These are phyloP conservation scores for Clavispora asparagi DNA, from an alignment of 805 yeast species.

Conservation along the genomic window DNA sequence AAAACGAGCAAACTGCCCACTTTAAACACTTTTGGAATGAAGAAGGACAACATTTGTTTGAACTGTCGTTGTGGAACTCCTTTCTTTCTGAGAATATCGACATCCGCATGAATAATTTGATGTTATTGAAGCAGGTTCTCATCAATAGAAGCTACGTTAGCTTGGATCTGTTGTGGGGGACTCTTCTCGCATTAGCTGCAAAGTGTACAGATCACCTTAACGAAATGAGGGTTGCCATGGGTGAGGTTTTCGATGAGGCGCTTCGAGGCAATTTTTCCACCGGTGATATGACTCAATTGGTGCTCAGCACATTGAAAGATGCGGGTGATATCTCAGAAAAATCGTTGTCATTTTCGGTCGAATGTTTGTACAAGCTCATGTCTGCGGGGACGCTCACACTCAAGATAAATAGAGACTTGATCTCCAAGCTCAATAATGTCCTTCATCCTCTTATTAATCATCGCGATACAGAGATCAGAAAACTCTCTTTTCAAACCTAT, in stretches of 20 bases:
- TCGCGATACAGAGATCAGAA: conserved; percentile 32
- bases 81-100: conserved; percentile 8
- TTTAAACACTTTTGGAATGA: conserved; percentile 12
- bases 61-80: conserved; percentile 17
- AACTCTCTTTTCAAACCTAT: conserved; percentile 33
- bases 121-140: conserved; percentile 32
- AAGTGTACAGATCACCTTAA: conserved; percentile 6
- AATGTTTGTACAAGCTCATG: conserved; percentile 23
- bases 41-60: conserved; percentile 14
- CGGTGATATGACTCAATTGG: conserved; percentile 13
- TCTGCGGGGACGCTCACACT: conserved; percentile 14
- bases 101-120: conserved; percentile 24
- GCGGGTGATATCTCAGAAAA: neutral
- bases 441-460: conserved; percentile 24
- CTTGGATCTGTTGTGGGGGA: conserved; percentile 19
- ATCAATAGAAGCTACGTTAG: conserved; percentile 20
- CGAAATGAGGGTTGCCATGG: conserved; percentile 22
- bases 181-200: conserved; percentile 18
- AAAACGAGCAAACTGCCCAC: conserved; percentile 10
- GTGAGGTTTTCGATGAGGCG: conserved; percentile 28
- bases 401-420: conserved; percentile 14
- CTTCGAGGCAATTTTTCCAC: conserved; percentile 23
- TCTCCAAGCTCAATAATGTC: conserved; percentile 23
- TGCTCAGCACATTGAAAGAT: conserved; percentile 13
- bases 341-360: conserved; percentile 18